Evolutionary conservation across 2,329 filamentous ascomycete species (phyloP), one percentile per base, ranked within the genome.

Genomic region (Diaporthe humulicola): DNA sequence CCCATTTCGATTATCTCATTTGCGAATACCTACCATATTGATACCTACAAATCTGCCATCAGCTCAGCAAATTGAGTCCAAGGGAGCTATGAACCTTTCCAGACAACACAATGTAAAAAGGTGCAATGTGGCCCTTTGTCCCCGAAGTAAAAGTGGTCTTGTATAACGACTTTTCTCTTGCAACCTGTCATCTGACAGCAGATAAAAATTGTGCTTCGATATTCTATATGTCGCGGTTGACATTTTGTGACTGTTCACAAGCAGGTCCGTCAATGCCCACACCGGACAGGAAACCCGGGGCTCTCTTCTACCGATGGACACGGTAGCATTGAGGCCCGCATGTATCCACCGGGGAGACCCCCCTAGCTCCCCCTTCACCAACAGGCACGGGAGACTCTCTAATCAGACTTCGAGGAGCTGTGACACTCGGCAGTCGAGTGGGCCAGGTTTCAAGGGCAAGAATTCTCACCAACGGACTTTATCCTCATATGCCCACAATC

Each of bases 221-320:
- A 28, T 8, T 30, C 22, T 30, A 2, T n/a, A 19, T 33, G 38
- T 15, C 19, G 25, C 22, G 14, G 5, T 25, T 40, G 57, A 22
- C 8, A 15, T 25, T 50, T 45, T 66, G 60, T 66, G 42, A 66
- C 28, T 50, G 40, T 66, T 25, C 42, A 50, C 61, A 50, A 36
- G 25, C 28, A 66, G 17, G 3, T 36, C 42, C 6, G 61, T 42
- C 8, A n/a, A 45, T 66, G 36, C 28, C 40, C 60, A 30, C 38
- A 22, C 14, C 25, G 17, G 60, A 12, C 15, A 28, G 36, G 17
- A 61, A 42, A n/a, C 58, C 36, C 14, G 15, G 33, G 17, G 9
- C 40, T 45, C 10, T 33, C 15, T 30, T 33, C 9, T 17, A 48
- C 60, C 60, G 48, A 33, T 28, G 9, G 40, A 25, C 40, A 19